Evolutionary conservation across 2,329 filamentous ascomycete genomes (phyloP).

Genomic region (Fusarium sp.): DNA sequence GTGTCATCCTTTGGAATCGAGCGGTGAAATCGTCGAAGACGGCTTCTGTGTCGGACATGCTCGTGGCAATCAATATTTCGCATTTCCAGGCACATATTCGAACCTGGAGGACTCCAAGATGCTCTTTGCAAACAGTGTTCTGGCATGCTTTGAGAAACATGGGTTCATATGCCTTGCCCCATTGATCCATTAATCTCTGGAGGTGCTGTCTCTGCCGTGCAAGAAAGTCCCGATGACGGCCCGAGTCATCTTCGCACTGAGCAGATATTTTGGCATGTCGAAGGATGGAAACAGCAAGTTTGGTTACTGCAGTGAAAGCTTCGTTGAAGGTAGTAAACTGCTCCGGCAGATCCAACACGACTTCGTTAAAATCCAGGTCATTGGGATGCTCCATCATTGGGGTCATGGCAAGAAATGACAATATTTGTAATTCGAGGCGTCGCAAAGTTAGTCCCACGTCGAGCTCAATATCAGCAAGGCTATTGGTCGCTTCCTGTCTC

Average conservation of each 20-base stretch:
- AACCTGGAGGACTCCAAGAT: not conserved
- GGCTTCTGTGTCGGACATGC: not conserved
- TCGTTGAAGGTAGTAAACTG: not conserved
- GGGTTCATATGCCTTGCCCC: not conserved
- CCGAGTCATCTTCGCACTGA: rapidly evolving
- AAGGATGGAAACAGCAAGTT: not conserved
- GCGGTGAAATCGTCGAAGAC: not conserved
- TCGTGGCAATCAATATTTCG: not conserved
- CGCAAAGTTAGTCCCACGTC: not conserved
- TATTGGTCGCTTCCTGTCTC: not conserved
- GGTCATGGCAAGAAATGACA: not conserved
- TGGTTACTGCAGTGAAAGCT: not conserved
- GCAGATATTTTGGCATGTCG: not conserved
- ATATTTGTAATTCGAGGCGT: not conserved
- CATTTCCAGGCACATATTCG: not conserved
- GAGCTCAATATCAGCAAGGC: not conserved
- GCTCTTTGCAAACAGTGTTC: not conserved
- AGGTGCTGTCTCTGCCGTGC: not conserved
- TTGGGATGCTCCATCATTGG: not conserved
- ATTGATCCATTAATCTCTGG: not conserved
- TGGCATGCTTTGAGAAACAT: not conserved
- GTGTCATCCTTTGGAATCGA: not conserved
- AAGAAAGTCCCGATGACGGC: not conserved
- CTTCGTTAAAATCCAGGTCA: rapidly evolving
- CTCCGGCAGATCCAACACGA: rapidly evolving